Conservation (phyloP, 1,284 basidiomycete species). For the Dichomitus squalens region DNA sequence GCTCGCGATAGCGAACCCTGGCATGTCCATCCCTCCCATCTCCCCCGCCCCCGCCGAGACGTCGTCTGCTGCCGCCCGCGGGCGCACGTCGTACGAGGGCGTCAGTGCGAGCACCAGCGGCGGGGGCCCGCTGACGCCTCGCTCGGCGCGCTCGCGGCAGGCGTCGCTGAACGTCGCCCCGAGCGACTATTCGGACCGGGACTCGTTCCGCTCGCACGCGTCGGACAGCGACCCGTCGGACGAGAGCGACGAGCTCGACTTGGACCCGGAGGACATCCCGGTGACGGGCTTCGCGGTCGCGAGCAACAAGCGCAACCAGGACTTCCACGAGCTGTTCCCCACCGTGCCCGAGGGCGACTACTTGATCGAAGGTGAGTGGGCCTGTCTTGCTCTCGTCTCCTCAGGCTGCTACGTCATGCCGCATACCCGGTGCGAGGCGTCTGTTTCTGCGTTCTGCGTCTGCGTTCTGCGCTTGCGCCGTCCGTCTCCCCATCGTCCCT, state of each 20-base stretch:
- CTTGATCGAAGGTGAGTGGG: constrained; percentile 90
- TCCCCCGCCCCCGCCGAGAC: constrained; percentile 29
- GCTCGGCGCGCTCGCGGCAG: constrained; percentile 30
- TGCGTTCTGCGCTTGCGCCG: background rate
- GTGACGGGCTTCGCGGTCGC: constrained; percentile 96
- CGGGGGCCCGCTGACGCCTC: constrained; percentile 5
- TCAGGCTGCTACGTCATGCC: no score
- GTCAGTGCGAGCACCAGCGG: no score
- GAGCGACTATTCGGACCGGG: constrained; percentile 34
- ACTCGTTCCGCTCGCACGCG: constrained; percentile 32
- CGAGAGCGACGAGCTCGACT: constrained; percentile 47
- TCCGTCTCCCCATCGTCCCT: background rate
- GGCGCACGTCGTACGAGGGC: constrained; percentile 8
- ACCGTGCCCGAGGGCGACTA: constrained; percentile 95
- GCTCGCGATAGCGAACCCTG: constrained; percentile 64
- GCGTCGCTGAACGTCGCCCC: constrained; percentile 30
- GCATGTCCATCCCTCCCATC: constrained; percentile 46
- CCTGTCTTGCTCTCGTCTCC: no score
- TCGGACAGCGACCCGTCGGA: constrained; percentile 38
- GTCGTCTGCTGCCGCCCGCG: constrained; percentile 14
- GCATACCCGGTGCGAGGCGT: no score
- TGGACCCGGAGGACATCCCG: constrained; percentile 73
- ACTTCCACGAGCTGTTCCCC: constrained; percentile 94
- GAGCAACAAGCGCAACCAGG: constrained; percentile 91
- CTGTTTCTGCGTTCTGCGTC: no score